Conservation (phyloP, 2,329 filamentous ascomycete genomes). For the Rhytidhysteron rufulum region DNA sequence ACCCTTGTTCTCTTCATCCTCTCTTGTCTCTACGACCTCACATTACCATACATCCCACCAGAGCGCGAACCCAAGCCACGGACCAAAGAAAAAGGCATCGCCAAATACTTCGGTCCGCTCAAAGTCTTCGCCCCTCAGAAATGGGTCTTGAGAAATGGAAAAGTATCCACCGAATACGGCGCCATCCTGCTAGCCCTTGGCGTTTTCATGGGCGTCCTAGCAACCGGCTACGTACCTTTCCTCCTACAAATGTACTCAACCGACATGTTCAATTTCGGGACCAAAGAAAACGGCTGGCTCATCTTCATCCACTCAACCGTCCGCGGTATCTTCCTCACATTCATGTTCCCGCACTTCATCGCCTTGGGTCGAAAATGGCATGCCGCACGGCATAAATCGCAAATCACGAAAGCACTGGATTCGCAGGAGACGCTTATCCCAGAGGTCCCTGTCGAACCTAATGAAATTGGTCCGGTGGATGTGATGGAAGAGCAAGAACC, state of each 20-base stretch:
- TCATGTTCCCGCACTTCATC: slow-evolving; percentile 45
- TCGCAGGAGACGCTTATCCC: slow-evolving; percentile 14
- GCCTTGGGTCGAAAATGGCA: slow-evolving; percentile 36
- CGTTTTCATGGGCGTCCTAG: slow-evolving; percentile 65
- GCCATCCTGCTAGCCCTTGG: slow-evolving; percentile 61
- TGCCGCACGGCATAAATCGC: slow-evolving; percentile 7
- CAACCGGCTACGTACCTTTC: slow-evolving; percentile 64
- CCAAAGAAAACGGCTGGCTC: slow-evolving; percentile 43
- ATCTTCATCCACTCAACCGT: slow-evolving; percentile 45
- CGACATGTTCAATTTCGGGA: slow-evolving; percentile 42
- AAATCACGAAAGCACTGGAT: too few relatives aligned
- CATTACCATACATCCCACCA: slow-evolving; percentile 49
- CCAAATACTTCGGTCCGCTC: slow-evolving; percentile 60
- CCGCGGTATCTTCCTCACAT: slow-evolving; percentile 42
- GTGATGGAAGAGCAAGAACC: slow-evolving; percentile 49
- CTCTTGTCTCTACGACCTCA: slow-evolving; percentile 40
- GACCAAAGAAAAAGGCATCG: slow-evolving; percentile 35
- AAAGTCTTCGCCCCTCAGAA: slow-evolving; percentile 58
- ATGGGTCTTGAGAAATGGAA: slow-evolving; percentile 51
- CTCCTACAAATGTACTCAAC: slow-evolving; percentile 52
- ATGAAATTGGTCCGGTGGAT: slow-evolving; percentile 43
- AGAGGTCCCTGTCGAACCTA: slow-evolving; percentile 22
- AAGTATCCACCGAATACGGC: slow-evolving; percentile 54
- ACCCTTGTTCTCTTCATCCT: slow-evolving; percentile 56
- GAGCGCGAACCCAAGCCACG: slow-evolving; percentile 28